These are phyloP conservation scores for Backusella australiensis DNA, from an alignment of 192 early-diverging fungal genomes.

Conservation along the genomic window DNA sequence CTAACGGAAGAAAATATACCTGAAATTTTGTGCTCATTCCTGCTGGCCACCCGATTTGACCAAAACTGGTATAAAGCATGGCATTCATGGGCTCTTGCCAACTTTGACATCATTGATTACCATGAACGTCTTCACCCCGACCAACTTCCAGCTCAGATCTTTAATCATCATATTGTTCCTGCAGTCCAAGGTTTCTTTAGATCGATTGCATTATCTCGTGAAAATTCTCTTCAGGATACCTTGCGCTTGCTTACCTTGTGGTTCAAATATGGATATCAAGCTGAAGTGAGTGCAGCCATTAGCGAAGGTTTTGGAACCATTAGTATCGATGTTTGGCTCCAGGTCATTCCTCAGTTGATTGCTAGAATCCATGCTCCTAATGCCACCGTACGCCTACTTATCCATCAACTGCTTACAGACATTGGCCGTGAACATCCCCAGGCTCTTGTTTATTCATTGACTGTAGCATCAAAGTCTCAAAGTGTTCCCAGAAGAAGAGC, in stretches of 20 bases:
- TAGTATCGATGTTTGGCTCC: constrained; percentile 91
- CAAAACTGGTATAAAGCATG: constrained; percentile 95
- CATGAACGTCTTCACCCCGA: constrained; percentile 61
- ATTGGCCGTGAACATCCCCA: constrained; percentile 95
- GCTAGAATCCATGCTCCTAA: constrained; percentile 85
- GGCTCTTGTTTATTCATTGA: constrained; percentile 95
- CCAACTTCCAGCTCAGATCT: constrained; percentile 34
- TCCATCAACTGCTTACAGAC: constrained; percentile 86
- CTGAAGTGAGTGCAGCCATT: constrained; percentile 80
- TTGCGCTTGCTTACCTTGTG: constrained; percentile 88
- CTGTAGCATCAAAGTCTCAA: constrained; percentile 92
- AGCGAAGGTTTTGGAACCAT: constrained; percentile 80
- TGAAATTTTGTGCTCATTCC: constrained; percentile 80
- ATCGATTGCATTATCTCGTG: constrained; percentile 87
- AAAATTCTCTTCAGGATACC: constrained; percentile 90
- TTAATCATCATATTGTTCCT: constrained; percentile 78
- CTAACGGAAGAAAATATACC: constrained; percentile 51
- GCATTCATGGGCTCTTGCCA: constrained; percentile 95
- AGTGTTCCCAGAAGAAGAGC: constrained; percentile 70
- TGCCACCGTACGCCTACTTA: constrained; percentile 73
- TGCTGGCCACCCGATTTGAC: constrained; percentile 86
- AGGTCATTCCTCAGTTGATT: constrained; percentile 97
- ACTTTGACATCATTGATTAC: constrained; percentile 83
- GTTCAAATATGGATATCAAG: constrained; percentile 93
- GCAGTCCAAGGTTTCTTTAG: constrained; percentile 91